These are phyloP conservation scores for Mallotus nudiflorus DNA, from an alignment of 345 rosid species.

Conservation along the genomic window DNA sequence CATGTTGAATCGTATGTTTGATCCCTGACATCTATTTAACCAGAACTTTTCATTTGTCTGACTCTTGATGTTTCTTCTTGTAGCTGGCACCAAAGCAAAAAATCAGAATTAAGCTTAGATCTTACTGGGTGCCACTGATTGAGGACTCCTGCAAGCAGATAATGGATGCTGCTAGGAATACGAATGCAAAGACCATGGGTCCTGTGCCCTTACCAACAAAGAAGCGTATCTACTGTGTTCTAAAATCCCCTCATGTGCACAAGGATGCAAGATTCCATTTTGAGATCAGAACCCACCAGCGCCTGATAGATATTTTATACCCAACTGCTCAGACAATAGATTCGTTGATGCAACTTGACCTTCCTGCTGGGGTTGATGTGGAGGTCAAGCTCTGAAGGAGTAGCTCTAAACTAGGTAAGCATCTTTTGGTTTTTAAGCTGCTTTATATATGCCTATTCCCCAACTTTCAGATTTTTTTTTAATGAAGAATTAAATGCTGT, in stretches of 20 bases:
- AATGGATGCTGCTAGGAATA: conserved; percentile 79
- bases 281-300: conserved; percentile 92
- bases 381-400: conserved; percentile 87
- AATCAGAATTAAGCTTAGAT: conserved; percentile 91
- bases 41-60: conserved; percentile 11
- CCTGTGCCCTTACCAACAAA: conserved; percentile 95
- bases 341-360: conserved; percentile 97
- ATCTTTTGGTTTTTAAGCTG: not conserved
- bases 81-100: conserved; percentile 96
- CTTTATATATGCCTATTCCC: not conserved
- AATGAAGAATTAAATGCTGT: not conserved
- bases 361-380: conserved; percentile 95
- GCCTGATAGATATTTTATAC: conserved; percentile 85
- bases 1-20: not conserved
- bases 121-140: conserved; percentile 87
- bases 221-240: conserved; percentile 87
- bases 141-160: conserved; percentile 99
- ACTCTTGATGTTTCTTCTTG: conserved; percentile 13
- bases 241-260: conserved; percentile 97
- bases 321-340: conserved; percentile 98
- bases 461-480: not conserved
- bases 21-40: not conserved
- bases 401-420: conserved; percentile 20
- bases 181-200: conserved; percentile 93
- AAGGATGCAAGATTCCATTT: conserved; percentile 98